Conservation (phyloP, 805 yeast genomes). For the Myxozyma monticola region DNA sequence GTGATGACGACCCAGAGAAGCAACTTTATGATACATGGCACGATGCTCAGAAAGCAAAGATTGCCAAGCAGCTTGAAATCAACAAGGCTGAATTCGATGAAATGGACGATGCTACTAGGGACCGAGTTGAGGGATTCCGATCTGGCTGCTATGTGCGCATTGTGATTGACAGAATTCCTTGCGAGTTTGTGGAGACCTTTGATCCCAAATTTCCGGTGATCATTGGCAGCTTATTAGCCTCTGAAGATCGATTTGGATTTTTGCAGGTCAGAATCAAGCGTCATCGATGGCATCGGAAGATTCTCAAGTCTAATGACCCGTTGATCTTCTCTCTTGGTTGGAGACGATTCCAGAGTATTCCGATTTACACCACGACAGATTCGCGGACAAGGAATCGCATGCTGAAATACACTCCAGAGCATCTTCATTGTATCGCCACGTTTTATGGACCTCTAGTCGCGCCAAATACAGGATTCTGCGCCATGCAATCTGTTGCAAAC, state of each 20-base stretch:
- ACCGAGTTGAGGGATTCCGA: slow-evolving; percentile 82
- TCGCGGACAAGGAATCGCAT: slow-evolving; percentile 97
- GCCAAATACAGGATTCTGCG: slow-evolving; percentile 97
- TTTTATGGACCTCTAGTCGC: slow-evolving; percentile 97
- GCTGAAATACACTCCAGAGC: slow-evolving; percentile 98
- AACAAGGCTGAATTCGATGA: slow-evolving; percentile 67
- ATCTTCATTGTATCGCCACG: slow-evolving; percentile 91
- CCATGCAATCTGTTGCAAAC: slow-evolving; percentile 83
- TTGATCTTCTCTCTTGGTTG: slow-evolving; percentile 91
- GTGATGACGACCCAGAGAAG: slow-evolving; percentile 74
- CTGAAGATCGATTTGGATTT: slow-evolving; percentile 91
- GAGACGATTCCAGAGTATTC: slow-evolving; percentile 97
- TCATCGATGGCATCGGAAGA: slow-evolving; percentile 98
- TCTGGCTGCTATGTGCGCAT: slow-evolving; percentile 94
- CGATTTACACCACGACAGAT: slow-evolving; percentile 93
- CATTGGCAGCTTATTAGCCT: slow-evolving; percentile 85
- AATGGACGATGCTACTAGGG: slow-evolving; percentile 74
- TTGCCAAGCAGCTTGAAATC: slow-evolving; percentile 93
- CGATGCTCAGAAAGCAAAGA: slow-evolving; percentile 93
- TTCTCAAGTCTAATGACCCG: slow-evolving; percentile 93
- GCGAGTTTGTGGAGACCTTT: slow-evolving; percentile 85
- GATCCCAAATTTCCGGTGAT: slow-evolving; percentile 83
- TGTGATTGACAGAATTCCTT: slow-evolving; percentile 79
- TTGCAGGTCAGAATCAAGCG: slow-evolving; percentile 92
- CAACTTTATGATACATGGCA: slow-evolving; percentile 96